Evolutionary conservation across 108 stramenopile species (phyloP), one percentile per base, ranked within the genome.

Genomic region (Skeletonema costatum): DNA sequence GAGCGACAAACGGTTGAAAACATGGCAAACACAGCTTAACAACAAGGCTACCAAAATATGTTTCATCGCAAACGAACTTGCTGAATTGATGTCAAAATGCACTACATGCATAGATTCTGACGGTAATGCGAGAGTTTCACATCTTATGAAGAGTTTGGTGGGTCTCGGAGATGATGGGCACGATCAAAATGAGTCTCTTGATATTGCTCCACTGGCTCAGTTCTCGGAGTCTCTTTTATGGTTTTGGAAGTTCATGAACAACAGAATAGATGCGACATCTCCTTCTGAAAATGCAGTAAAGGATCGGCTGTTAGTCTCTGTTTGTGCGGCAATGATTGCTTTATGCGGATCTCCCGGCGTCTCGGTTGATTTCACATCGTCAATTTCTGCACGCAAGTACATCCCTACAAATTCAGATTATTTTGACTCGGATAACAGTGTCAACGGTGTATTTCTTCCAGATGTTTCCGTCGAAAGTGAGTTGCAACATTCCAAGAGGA

Each of bases 381-480:
- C 62, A 2, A 50, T 17, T 19, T 44, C 51, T 42, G 70, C 75
- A 17, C 16, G 53, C 3, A 17, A 42, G 25, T 64, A 60, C 19
- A 72, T 19, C 12, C 48, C 17, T 48, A 48, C 16, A 58, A 66
- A 90, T 12, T 76, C 81, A 1, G 90, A 89, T 63, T 94, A 85
- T 64, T 89, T 84, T 46, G 93, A 94, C 70, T 88, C 90, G 9
- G 95, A 96, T 70, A 86, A 73, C 51, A 93, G 93, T 67, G 81
- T 77, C 2, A 87, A 90, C 63, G 85, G 81, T 29, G 78, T 61
- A 30, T 69, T 68, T 31, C 84, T 76, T 9, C 72, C 81, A 33
- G 83, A 81, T 33, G 73, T 73, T 19, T 77, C 42, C 11, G 21
- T 48, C 35, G 68, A 76, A 50, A 73, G 68, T 30, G 38, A 59